Evolutionary conservation across 176 grass and related monocot genomes (phyloP).

Genomic region (Juncus effusus): DNA sequence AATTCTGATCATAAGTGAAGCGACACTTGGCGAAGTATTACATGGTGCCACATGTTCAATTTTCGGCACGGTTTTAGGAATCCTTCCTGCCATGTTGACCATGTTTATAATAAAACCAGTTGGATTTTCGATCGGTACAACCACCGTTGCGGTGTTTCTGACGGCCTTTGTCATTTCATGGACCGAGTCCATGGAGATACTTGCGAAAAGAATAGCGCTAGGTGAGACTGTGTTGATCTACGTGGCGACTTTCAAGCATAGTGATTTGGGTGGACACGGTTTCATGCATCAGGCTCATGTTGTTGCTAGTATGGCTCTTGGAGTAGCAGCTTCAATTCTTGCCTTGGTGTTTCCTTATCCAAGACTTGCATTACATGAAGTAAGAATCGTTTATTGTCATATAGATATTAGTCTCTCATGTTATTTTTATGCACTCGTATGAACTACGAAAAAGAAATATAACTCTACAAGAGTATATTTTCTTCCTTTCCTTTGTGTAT

Average conservation of each 20-base stretch:
- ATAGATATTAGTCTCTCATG: too few relatives aligned
- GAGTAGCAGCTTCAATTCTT: constrained; percentile 47
- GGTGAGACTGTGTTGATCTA: constrained; percentile 79
- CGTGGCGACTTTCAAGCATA: constrained; percentile 39
- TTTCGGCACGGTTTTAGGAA: constrained; percentile 60
- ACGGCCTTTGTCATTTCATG: constrained; percentile 54
- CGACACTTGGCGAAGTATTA: constrained; percentile 49
- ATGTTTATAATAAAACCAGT: constrained; percentile 47
- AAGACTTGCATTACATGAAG: constrained; percentile 41
- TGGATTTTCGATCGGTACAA: constrained; percentile 34
- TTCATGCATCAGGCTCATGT: constrained; percentile 55
- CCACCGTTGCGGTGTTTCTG: constrained; percentile 40
- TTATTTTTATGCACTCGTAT: too few relatives aligned
- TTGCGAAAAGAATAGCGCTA: constrained; percentile 71
- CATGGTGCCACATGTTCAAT: constrained; percentile 35
- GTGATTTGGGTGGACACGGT: constrained; percentile 10
- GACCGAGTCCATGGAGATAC: constrained; percentile 28
- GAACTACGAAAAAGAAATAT: too few relatives aligned
- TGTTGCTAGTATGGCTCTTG: constrained; percentile 58
- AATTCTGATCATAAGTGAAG: constrained; percentile 54
- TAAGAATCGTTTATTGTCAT: constrained; percentile 2
- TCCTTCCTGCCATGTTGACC: constrained; percentile 47
- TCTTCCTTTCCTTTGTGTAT: too few relatives aligned
- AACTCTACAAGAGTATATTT: too few relatives aligned
- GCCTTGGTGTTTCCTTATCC: constrained; percentile 58